These are phyloP conservation scores for Aspergillus sp. DNA, from an alignment of 2,329 filamentous ascomycete species.

Conservation along the genomic window DNA sequence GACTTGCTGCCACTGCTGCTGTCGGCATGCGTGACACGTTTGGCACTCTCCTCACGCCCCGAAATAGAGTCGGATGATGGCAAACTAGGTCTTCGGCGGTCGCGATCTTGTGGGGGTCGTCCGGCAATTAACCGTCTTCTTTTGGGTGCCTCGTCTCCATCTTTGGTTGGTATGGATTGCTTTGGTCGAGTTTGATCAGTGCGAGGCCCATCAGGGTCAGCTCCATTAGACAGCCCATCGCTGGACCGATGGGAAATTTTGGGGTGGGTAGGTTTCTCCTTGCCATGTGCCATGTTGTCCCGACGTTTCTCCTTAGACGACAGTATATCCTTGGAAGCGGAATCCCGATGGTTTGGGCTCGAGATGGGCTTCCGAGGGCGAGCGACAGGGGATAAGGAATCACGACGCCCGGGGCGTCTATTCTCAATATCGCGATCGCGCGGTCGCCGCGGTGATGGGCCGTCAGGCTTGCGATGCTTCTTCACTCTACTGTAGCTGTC, in stretches of 20 bases:
- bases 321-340: constrained; percentile 23
- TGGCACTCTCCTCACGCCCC: constrained; percentile 37
- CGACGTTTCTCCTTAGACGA: constrained; percentile 27
- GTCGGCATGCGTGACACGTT: constrained; percentile 31
- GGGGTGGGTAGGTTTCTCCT: constrained; percentile 26
- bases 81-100: constrained; percentile 35
- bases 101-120: constrained; percentile 39
- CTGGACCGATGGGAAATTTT: constrained; percentile 26
- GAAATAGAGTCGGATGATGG: constrained; percentile 43
- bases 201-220: constrained; percentile 34
- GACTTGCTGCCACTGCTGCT: constrained; percentile 18
- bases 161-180: constrained; percentile 22
- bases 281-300: constrained; percentile 21
- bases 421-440: constrained; percentile 42
- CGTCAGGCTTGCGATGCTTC: constrained; percentile 34
- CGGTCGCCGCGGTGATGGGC: constrained; percentile 39
- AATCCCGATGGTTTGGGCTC: constrained; percentile 32
- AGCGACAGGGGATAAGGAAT: constrained; percentile 42
- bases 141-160: constrained; percentile 39
- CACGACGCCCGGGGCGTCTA: constrained; percentile 31
- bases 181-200: constrained; percentile 31
- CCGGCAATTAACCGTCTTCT: constrained; percentile 43
- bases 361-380: constrained; percentile 31
- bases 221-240: constrained; percentile 24
- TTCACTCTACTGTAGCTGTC: constrained; percentile 36